phyloP scores from a whole-genome alignment of 1,284 basidiomycete genomes.

The Heliocybe sulcata region DNA sequence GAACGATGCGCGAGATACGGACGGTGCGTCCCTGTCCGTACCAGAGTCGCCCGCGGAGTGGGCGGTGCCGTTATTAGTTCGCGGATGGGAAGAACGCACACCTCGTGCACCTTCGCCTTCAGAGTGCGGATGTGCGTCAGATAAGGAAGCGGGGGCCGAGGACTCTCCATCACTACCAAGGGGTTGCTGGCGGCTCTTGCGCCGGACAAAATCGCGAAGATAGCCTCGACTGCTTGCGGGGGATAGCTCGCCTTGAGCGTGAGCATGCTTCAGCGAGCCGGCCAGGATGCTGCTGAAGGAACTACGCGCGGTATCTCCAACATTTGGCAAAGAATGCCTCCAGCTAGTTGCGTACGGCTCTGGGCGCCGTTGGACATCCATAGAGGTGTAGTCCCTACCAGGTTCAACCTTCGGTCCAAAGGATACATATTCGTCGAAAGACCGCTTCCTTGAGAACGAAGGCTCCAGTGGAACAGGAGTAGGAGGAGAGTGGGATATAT shows the following conservation, averaged over 20 bases:
- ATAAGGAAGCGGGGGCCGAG: conserved; percentile 39
- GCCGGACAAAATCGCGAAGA: conserved; percentile 29
- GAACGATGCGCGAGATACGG: not conserved
- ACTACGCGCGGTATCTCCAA: conserved; percentile 24
- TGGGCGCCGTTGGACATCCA: conserved; percentile 7
- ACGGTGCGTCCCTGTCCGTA: not conserved
- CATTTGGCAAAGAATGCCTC: conserved; percentile 21
- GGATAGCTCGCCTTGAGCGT: conserved; percentile 24
- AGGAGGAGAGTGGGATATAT: conserved; percentile 18
- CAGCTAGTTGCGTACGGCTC: conserved; percentile 25
- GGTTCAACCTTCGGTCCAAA: conserved; percentile 37
- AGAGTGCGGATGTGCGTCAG: conserved; percentile 23
- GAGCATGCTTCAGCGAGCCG: conserved; percentile 23
- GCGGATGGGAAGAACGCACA: not conserved
- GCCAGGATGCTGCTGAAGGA: conserved; percentile 30
- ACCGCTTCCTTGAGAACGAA: conserved; percentile 31
- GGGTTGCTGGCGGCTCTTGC: conserved; percentile 24
- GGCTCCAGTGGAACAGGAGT: conserved; percentile 29
- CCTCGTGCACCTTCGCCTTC: not conserved
- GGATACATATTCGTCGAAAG: conserved; percentile 40
- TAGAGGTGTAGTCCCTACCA: conserved; percentile 24
- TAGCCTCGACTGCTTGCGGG: conserved; percentile 34
- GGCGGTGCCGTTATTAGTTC: not conserved
- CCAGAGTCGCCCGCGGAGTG: not conserved
- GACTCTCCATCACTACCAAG: conserved; percentile 41